Evolutionary conservation across 257 asterid species (phyloP), one percentile per base, ranked within the genome.

Genomic region (Fraxinus anomala): DNA sequence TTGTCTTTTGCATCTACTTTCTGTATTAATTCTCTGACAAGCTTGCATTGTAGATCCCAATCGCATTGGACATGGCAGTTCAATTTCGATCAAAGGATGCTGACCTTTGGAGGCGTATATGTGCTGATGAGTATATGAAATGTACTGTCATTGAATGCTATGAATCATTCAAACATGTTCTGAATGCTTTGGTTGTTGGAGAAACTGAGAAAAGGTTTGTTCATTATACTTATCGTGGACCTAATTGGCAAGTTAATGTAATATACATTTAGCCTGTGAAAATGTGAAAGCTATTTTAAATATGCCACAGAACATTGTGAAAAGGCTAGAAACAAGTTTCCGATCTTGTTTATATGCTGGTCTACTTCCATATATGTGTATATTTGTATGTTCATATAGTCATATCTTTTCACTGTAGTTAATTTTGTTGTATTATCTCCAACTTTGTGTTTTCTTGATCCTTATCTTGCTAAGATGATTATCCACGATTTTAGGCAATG

Each of bases 121-220:
- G 94, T 81, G 88, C 90, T 3, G 99, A 96, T 83, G 97, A 96
- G 49, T 96, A 91, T 47, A 88, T 93, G 97, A 92, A 96, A 86
- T 92, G 99, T 77, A 97, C 98, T 68, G 97, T 93, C n/a, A 84
- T 92, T 59, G 99, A 96, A 82, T 93, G 99, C 86, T 96, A 93
- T 40, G 97, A 93, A 72, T 96, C 97, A 73, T 92, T 96, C 88
- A 96, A 96, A 86, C 92, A 83, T 70, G 86, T 96, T 76, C 81
- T 96, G 81, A 88, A 90, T 82, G 84, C 91, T 76, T 80, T 93
- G 90, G 87, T 93, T 82, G 83, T 73, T 74, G 94, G 97, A 73
- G 98, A 93, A 81, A 85, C 96, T 75, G 99, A 96, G 91, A 93
- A 92, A 88, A 88, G 99, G 99, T 42, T 95, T 78, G 44, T 26